These are phyloP conservation scores for Trichoderma pleuroti DNA, from an alignment of 2,329 filamentous ascomycete species.

Conservation along the genomic window DNA sequence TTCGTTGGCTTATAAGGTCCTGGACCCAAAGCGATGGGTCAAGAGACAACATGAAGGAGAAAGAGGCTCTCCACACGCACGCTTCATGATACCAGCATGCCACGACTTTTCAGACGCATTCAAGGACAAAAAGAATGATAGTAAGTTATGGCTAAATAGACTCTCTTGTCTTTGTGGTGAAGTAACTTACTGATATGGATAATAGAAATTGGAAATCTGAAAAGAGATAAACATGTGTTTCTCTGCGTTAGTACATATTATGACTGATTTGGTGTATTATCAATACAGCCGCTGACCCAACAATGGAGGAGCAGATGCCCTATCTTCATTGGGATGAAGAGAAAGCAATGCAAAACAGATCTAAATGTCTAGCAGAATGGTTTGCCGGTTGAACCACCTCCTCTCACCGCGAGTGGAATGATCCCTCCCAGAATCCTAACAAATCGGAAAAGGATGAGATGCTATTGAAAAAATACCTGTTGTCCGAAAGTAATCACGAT, in stretches of 20 bases:
- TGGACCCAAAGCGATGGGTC: background rate
- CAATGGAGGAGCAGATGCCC: background rate
- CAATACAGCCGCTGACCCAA: background rate
- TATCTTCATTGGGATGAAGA: constrained; percentile 1
- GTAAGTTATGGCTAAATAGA: fast-evolving
- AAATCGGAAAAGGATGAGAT: background rate
- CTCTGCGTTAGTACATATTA: background rate
- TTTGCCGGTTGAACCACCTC: background rate
- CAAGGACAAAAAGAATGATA: background rate
- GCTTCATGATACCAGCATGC: background rate
- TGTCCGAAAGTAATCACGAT: fast-evolving
- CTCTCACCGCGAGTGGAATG: too few species aligned
- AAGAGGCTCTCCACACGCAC: background rate
- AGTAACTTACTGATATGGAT: background rate
- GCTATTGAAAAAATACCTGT: background rate
- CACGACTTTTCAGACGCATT: background rate
- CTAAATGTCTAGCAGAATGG: background rate
- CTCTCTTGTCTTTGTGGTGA: background rate
- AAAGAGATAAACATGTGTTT: background rate
- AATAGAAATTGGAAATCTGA: background rate
- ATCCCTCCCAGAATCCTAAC: too few species aligned
- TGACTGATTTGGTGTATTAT: too few species aligned
- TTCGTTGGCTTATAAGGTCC: background rate
- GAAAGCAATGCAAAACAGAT: background rate
- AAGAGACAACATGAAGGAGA: background rate